These are phyloP conservation scores for Saitozyma podzolica DNA, from an alignment of 768 basidiomycete species.

Conservation along the genomic window DNA sequence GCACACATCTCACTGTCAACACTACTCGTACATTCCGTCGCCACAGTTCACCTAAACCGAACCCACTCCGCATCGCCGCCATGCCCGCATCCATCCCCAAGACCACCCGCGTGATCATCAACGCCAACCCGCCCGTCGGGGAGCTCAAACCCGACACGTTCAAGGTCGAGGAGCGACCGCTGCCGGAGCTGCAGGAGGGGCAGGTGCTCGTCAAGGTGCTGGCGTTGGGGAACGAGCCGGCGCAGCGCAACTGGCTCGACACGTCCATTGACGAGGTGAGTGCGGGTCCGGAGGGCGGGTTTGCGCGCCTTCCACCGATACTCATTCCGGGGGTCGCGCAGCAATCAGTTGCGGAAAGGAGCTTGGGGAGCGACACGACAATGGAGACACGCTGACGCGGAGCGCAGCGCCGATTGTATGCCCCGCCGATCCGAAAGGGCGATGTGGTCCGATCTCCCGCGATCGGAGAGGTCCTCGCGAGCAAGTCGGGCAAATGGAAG, in stretches of 20 bases:
- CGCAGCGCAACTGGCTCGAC: constrained; percentile 38
- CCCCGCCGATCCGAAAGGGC: constrained; percentile 21
- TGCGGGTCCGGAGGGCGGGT: background rate
- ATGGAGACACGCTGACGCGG: constrained; percentile 8
- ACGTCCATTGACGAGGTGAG: constrained; percentile 19
- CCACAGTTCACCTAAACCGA: too few relatives aligned
- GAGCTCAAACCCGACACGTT: constrained; percentile 31
- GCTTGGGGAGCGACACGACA: too few relatives aligned
- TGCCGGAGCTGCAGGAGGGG: constrained; percentile 36
- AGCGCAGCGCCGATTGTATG: constrained; percentile 24
- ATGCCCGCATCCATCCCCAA: constrained; percentile 11
- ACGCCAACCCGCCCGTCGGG: constrained; percentile 30
- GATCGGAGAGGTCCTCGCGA: constrained; percentile 34
- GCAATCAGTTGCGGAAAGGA: too few relatives aligned
- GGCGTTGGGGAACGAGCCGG: constrained; percentile 46
- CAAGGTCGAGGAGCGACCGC: constrained; percentile 10
- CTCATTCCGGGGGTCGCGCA: background rate
- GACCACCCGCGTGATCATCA: constrained; percentile 26
- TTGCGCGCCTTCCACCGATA: background rate
- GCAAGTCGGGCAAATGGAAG: constrained; percentile 30
- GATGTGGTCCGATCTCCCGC: constrained; percentile 18
- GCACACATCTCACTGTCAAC: background rate
- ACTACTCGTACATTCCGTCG: background rate
- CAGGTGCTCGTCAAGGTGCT: constrained; percentile 39
- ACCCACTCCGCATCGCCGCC: too few relatives aligned